These are phyloP conservation scores for Antitrichia curtipendula DNA, from an alignment of 225 moss, liverwort and hornwort species.

Conservation along the genomic window DNA sequence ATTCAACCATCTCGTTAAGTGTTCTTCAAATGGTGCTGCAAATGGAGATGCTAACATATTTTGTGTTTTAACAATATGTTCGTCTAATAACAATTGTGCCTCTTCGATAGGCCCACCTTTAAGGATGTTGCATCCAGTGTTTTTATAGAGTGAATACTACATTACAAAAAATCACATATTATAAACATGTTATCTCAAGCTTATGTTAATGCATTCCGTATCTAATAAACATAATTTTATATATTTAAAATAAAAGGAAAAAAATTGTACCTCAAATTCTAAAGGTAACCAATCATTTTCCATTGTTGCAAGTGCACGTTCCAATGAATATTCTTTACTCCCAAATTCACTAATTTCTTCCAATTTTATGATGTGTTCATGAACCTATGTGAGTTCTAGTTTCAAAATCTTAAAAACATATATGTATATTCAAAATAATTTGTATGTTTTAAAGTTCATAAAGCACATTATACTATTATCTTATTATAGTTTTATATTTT, in stretches of 20 bases:
- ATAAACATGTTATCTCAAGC: background rate
- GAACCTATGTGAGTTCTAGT: slow-evolving; percentile 2
- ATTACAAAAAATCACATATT: background rate
- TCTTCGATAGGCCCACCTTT: slow-evolving; percentile 89
- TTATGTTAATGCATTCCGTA: background rate
- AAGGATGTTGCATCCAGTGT: slow-evolving; percentile 62
- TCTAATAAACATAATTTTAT: no score
- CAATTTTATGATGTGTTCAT: slow-evolving; percentile 65
- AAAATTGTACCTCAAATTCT: slow-evolving; percentile 35
- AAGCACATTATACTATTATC: background rate
- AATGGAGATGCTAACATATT: slow-evolving; percentile 86
- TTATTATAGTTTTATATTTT: no score
- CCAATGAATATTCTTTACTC: slow-evolving; percentile 66
- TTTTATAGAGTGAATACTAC: slow-evolving; percentile 55
- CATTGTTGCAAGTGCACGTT: slow-evolving; percentile 48
- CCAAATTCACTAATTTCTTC: slow-evolving; percentile 89
- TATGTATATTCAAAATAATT: background rate
- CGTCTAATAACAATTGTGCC: slow-evolving; percentile 66
- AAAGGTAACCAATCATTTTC: slow-evolving; percentile 65
- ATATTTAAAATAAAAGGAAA: no score
- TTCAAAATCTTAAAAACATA: background rate
- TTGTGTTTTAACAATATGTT: slow-evolving; percentile 77
- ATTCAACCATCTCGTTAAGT: slow-evolving; percentile 43
- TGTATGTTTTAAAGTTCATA: background rate
- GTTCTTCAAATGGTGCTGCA: slow-evolving; percentile 68